A percentile compares a stretch with the other conserved stretches of the same genome.
These are phyloP conservation scores for Noccaea caerulescens DNA, from an alignment of 345 rosid species.

Conservation along the genomic window DNA sequence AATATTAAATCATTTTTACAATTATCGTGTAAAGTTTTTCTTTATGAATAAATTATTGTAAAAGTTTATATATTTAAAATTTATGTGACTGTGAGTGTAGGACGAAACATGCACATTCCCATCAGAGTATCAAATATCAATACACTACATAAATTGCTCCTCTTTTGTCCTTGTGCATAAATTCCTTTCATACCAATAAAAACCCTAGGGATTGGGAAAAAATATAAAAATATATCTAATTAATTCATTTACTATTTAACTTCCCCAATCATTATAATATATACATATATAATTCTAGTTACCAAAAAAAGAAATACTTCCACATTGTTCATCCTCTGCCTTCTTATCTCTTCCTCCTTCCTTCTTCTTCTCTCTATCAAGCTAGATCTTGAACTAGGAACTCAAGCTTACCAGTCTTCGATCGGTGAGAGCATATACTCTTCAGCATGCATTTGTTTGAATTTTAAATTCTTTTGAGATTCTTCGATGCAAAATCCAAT, in stretches of 20 bases:
- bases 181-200: conserved; percentile 45
- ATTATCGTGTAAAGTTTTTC: too few relatives aligned
- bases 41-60: neutral
- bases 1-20: conserved; percentile 1
- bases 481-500: neutral
- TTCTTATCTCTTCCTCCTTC: conserved; percentile 30
- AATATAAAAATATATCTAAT: too few relatives aligned
- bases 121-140: conserved; percentile 41
- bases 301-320: conserved; percentile 37
- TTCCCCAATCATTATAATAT: conserved; percentile 42
- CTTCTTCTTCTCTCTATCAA: neutral
- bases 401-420: conserved; percentile 31
- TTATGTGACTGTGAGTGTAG: conserved; percentile 37
- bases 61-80: conserved; percentile 1
- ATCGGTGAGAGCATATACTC: conserved; percentile 13
- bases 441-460: neutral
- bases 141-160: conserved; percentile 35
- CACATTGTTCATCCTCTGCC: conserved; percentile 32
- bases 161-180: conserved; percentile 43
- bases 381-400: conserved; percentile 32
- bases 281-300: conserved; percentile 22
- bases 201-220: conserved; percentile 35
- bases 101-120: conserved; percentile 32
- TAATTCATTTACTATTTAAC: conserved; percentile 25
- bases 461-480: neutral